Conservation (phyloP, 169 alveolate species). For the Babesia bigemina region DNA sequence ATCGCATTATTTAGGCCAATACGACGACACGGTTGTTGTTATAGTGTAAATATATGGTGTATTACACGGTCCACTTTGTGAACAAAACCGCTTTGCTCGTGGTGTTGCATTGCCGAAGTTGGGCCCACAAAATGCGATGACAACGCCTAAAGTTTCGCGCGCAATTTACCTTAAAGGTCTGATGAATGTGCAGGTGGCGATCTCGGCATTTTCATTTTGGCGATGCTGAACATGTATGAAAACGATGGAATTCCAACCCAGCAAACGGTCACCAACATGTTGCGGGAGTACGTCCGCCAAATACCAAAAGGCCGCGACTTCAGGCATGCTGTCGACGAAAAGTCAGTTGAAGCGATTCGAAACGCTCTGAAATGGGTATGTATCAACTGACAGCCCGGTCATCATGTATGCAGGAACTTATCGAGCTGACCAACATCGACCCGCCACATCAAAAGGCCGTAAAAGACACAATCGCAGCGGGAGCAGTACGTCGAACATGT, state of each 20-base stretch:
- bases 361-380: conserved; percentile 59
- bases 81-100: too few species aligned
- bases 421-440: conserved; percentile 52
- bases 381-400: not conserved
- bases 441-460: conserved; percentile 16
- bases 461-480: conserved; percentile 16
- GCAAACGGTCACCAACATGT: conserved; percentile 27
- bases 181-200: conserved; percentile 55
- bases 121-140: not conserved
- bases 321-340: conserved; percentile 54
- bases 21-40: not conserved
- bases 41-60: not conserved
- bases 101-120: not conserved
- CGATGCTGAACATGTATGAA: conserved; percentile 33
- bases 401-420: conserved; percentile 32
- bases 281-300: conserved; percentile 28
- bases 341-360: conserved; percentile 27
- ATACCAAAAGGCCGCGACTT: conserved; percentile 38
- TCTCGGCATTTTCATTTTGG: conserved; percentile 54
- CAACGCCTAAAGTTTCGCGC: not conserved
- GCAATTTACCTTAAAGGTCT: not conserved
- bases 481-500: conserved; percentile 8
- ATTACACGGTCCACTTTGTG: too few species aligned
- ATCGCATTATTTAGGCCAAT: not conserved
- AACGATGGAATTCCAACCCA: conserved; percentile 17